Conservation (phyloP, 2,329 filamentous ascomycete species). For the Aulographum hederae region DNA sequence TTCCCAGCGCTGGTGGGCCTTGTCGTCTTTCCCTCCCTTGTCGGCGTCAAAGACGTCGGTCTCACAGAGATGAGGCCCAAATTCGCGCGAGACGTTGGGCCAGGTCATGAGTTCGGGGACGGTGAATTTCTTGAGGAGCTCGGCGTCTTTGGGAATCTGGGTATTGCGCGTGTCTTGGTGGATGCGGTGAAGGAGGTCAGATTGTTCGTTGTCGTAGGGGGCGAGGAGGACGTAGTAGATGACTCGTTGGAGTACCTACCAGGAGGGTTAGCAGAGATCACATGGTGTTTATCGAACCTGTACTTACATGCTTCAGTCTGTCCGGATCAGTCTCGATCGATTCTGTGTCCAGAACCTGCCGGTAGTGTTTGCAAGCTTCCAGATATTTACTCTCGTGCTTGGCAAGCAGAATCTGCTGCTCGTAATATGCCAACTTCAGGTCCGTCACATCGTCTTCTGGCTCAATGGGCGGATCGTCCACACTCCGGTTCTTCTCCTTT, state of each 20-base stretch:
- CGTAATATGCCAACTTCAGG: conserved; percentile 87
- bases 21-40: conserved; percentile 44
- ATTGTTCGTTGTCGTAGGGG: conserved; percentile 96
- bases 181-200: conserved; percentile 87
- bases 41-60: conserved; percentile 70
- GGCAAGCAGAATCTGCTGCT: conserved; percentile 87
- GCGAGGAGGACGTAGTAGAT: conserved; percentile 96
- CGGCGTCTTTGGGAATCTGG: conserved; percentile 51
- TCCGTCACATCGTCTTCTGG: conserved; percentile 84
- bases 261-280: conserved; percentile 6
- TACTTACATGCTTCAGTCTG: conserved; percentile 54
- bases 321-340: conserved; percentile 78
- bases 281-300: background rate
- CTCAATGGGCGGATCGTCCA: conserved; percentile 59
- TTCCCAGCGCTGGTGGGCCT: conserved; percentile 75
- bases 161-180: conserved; percentile 67
- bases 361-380: conserved; percentile 94
- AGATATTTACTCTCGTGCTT: conserved; percentile 98
- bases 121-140: conserved; percentile 86
- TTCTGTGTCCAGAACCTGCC: conserved; percentile 90
- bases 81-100: conserved; percentile 80
- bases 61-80: conserved; percentile 68
- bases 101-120: conserved; percentile 95
- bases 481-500: conserved; percentile 63
- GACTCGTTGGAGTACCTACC: conserved; percentile 72